Evolutionary conservation across 2,329 filamentous ascomycete genomes (phyloP).

Genomic region (Cladosporium cucumerinum): DNA sequence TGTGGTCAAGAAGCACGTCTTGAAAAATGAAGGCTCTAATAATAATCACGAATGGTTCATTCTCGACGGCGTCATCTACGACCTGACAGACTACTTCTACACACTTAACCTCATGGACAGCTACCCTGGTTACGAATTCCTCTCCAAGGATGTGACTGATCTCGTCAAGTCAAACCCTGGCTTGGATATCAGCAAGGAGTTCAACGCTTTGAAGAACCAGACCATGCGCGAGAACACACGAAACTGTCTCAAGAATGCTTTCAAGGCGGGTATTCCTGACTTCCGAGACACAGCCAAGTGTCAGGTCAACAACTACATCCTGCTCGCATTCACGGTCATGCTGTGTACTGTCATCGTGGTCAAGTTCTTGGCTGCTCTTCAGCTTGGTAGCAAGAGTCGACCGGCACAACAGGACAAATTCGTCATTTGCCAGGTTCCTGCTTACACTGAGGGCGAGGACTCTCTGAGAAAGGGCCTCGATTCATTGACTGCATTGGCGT

Average conservation of each 20-base stretch:
- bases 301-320: constrained; percentile 84
- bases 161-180: constrained; percentile 74
- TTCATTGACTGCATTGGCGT: constrained; percentile 88
- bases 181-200: constrained; percentile 67
- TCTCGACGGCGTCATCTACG: constrained; percentile 73
- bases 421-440: constrained; percentile 95
- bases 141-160: constrained; percentile 64
- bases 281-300: constrained; percentile 76
- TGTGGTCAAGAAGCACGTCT: constrained; percentile 61
- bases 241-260: constrained; percentile 77
- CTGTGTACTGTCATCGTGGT: constrained; percentile 73
- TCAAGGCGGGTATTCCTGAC: constrained; percentile 79
- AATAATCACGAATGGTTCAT: constrained; percentile 75
- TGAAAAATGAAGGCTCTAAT: constrained; percentile 64
- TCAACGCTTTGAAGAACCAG: constrained; percentile 54
- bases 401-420: constrained; percentile 95
- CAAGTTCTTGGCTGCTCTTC: constrained; percentile 91
- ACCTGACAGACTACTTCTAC: constrained; percentile 87
- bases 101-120: constrained; percentile 61
- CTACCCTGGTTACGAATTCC: constrained; percentile 61
- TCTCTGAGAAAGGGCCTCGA: constrained; percentile 89
- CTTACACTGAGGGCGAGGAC: constrained; percentile 97
- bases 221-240: constrained; percentile 63
- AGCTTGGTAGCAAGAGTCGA: constrained; percentile 86
- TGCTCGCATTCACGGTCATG: constrained; percentile 82